Conservation (phyloP, 805 yeast species). For the Clavispora phyllophila region DNA sequence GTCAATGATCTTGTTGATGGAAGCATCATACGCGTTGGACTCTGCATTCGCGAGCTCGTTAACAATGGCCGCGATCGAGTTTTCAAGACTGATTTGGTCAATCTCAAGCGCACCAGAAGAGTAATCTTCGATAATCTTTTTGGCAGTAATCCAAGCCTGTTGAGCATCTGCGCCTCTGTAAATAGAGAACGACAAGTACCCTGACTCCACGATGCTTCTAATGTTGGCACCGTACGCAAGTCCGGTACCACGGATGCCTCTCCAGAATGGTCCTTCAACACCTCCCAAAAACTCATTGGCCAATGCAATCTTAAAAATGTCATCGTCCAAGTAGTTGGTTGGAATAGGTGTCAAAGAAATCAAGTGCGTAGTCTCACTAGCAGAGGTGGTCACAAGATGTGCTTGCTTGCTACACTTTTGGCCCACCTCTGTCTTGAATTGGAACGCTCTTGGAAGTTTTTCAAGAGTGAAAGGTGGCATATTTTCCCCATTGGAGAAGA, state of each 20-base stretch:
- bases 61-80: conserved; percentile 73
- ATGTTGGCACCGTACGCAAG: conserved; percentile 82
- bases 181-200: conserved; percentile 59
- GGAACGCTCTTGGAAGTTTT: conserved; percentile 48
- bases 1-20: conserved; percentile 61
- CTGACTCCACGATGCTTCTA: conserved; percentile 55
- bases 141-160: conserved; percentile 59
- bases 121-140: conserved; percentile 55
- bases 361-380: conserved; percentile 77
- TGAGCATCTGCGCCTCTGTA: conserved; percentile 82
- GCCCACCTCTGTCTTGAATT: conserved; percentile 56
- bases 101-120: conserved; percentile 50
- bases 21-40: conserved; percentile 61
- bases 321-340: conserved; percentile 40
- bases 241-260: conserved; percentile 92
- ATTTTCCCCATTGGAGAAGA: conserved; percentile 8
- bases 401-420: conserved; percentile 48
- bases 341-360: conserved; percentile 58
- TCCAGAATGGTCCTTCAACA: conserved; percentile 96
- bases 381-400: conserved; percentile 66
- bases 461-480: conserved; percentile 12
- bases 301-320: conserved; percentile 63
- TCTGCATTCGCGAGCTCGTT: conserved; percentile 65
- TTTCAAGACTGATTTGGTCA: conserved; percentile 58
- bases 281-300: conserved; percentile 75